Conservation (phyloP, 768 basidiomycete genomes). For the Auricularia sp. region DNA sequence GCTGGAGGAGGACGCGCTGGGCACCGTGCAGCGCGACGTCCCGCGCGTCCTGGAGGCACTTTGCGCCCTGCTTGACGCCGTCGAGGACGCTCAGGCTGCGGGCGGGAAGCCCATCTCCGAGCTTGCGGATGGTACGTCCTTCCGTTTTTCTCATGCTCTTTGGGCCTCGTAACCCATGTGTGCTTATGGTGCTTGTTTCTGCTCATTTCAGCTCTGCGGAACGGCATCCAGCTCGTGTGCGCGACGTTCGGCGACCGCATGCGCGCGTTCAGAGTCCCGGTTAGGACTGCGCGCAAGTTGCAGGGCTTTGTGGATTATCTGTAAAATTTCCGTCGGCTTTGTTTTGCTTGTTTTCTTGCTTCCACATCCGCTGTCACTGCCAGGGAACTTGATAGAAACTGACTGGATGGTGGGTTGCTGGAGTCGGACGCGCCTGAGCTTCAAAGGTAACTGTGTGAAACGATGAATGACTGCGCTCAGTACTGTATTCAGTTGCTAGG, state of each 20-base stretch:
- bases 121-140: not conserved
- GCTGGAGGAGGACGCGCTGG: constrained; percentile 69
- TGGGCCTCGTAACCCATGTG: not conserved
- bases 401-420: too few species aligned
- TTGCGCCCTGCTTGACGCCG: constrained; percentile 49
- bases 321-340: constrained; percentile 12
- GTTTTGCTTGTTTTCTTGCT: too few species aligned
- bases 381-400: too few species aligned
- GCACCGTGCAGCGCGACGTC: constrained; percentile 77
- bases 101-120: not conserved
- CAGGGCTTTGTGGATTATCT: constrained; percentile 65
- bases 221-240: constrained; percentile 54
- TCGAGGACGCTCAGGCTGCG: constrained; percentile 52
- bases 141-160: not conserved
- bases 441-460: too few species aligned
- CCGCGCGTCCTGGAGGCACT: constrained; percentile 73
- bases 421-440: too few species aligned
- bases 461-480: too few species aligned
- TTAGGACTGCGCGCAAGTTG: constrained; percentile 53
- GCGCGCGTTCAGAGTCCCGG: constrained; percentile 68
- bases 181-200: too few species aligned
- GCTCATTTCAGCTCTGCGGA: constrained; percentile 43
- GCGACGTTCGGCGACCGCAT: constrained; percentile 69
- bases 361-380: too few species aligned
- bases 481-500: too few species aligned